phyloP scores from a whole-genome alignment of 2,329 filamentous ascomycete species.

The Byssothecium circinans region DNA sequence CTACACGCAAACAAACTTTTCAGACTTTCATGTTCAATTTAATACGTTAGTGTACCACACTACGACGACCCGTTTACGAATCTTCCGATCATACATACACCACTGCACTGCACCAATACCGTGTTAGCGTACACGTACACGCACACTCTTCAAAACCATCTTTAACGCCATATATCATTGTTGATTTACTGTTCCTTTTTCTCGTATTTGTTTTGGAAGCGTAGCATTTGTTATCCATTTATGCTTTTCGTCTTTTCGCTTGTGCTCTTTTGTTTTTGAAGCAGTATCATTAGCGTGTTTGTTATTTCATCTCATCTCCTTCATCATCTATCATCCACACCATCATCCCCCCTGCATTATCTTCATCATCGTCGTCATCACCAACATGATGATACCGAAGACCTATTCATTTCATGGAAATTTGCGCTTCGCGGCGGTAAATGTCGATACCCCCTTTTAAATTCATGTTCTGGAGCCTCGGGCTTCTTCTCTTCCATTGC shows the following conservation, averaged over 20 bases:
- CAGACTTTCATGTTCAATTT: conserved; percentile 3
- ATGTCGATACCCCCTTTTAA: conserved; percentile 40
- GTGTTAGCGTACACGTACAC: conserved; percentile 2
- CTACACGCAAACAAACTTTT: no score
- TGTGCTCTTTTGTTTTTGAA: background rate
- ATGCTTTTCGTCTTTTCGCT: no score
- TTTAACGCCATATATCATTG: conserved; percentile 7
- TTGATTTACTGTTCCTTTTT: conserved; percentile 2
- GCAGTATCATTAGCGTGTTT: conserved; percentile 29
- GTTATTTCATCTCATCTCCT: conserved; percentile 11
- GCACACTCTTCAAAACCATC: conserved; percentile 6
- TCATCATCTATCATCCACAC: conserved; percentile 1
- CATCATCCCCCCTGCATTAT: background rate
- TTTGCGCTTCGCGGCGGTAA: conserved; percentile 34
- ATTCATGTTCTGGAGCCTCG: conserved; percentile 13
- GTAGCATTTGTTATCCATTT: conserved; percentile 25
- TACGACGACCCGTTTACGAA: conserved; percentile 37
- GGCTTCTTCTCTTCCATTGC: conserved; percentile 1
- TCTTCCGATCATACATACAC: conserved; percentile 6
- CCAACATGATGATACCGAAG: conserved; percentile 7
- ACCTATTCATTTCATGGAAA: no score
- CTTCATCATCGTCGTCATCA: no score
- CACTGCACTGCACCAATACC: background rate
- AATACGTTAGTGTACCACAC: conserved; percentile 10
- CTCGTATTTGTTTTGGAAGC: conserved; percentile 16